Evolutionary conservation across 2,329 filamentous ascomycete genomes (phyloP), one percentile per base, ranked within the genome.

Genomic region (Alternaria arborescens): DNA sequence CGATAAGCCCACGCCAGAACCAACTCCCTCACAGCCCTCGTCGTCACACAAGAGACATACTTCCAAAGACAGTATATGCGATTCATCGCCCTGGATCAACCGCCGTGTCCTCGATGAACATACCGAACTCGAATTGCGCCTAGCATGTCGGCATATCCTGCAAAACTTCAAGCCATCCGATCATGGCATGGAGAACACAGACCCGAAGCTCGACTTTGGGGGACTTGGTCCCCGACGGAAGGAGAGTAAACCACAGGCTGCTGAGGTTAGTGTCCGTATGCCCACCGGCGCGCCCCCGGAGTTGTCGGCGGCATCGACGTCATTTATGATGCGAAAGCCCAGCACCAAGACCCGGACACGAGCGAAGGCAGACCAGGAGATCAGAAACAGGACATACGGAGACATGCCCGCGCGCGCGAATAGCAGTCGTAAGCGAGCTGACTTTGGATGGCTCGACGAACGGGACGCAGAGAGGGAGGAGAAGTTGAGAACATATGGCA

Each of bases 61-160:
- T 5, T 75, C 73, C 47, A 72, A 72, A 41, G 73, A 77, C 60
- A 76, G 71, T 62, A 68, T 77, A 24, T 67, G 66, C 44, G 69
- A 80, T 54, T 77, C 77, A 36, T 78, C 80, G 54, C 77, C 81
- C 42, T 79, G 78, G 60, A 82, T 82, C 62, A 77, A 77, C 56
- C 80, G 81, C 42, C 80, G 80, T 56, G 75, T 78, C 24, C 77
- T 84, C 56, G 74, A 80, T 16, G 65, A 74, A 24, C 71, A 77
- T 36, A 75, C 79, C 46, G 82, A 84, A 60, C 73, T 74, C 28
- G 80, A 84, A 61, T 71, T 84, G 52, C 81, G 81, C 60, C 67
- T 74, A 44, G 81, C 82, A 56, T 84, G 82, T 69, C 77, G 78
- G 22, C 77, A 78, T 53, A 78, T 84, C 55, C 71, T 83, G 55